phyloP scores from a whole-genome alignment of 805 yeast genomes.

The Kluyveromyces nonfermentans region DNA sequence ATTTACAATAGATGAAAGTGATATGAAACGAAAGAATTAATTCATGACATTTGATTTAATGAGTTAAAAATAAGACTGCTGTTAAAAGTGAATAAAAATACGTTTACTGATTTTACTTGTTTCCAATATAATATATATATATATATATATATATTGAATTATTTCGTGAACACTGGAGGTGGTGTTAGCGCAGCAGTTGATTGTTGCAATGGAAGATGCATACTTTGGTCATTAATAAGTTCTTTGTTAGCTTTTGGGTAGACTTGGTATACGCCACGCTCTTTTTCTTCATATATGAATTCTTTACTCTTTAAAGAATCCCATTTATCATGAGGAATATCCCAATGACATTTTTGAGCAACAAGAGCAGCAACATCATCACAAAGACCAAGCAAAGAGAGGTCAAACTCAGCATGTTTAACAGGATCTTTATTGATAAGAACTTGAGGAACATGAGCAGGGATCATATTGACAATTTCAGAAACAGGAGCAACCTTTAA shows the following conservation, averaged over 20 bases:
- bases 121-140: no score
- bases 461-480: conserved; percentile 69
- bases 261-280: conserved; percentile 26
- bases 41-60: no score
- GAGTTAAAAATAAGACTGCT: no score
- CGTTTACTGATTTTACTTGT: no score
- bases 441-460: conserved; percentile 71
- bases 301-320: conserved; percentile 20
- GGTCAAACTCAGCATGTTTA: conserved; percentile 69
- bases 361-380: conserved; percentile 72
- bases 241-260: conserved; percentile 4
- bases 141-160: no score
- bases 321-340: conserved; percentile 46
- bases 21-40: no score
- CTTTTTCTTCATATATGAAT: conserved; percentile 16
- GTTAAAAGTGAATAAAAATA: no score
- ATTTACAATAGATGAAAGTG: no score
- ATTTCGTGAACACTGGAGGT: not conserved
- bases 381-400: conserved; percentile 67
- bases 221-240: not conserved
- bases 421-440: conserved; percentile 71
- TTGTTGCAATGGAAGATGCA: conserved; percentile 2
- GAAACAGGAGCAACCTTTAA: conserved; percentile 88
- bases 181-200: conserved; percentile 4
- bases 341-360: conserved; percentile 49